A percentile compares a stretch with the other conserved stretches of the same genome.
phyloP scores from a whole-genome alignment of 305 asterid genomes.

The Fraxinus dipetala region DNA sequence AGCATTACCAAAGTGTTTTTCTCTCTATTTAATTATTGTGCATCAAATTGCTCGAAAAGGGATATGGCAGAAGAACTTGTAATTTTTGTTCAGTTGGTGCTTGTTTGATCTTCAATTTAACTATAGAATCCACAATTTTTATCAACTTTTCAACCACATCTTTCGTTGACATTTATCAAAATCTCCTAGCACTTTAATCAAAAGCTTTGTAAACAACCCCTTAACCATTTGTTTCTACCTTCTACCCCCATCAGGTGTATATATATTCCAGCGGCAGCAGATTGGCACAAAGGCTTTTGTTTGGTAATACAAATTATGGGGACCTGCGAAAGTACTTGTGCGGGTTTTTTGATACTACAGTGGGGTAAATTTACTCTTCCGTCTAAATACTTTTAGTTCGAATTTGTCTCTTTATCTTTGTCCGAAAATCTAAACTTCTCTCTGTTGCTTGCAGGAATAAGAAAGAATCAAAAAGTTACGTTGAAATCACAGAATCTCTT shows the following conservation, averaged over 20 bases:
- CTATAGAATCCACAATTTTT: neutral
- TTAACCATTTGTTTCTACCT: neutral
- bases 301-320: conserved; percentile 72
- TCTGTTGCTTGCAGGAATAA: conserved; percentile 54
- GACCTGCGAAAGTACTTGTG: conserved; percentile 77
- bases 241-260: conserved; percentile 57
- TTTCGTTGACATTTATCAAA: neutral
- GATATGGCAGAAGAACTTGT: neutral
- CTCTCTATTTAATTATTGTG: neutral
- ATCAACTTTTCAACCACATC: neutral
- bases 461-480: conserved; percentile 77
- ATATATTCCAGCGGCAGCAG: conserved; percentile 98
- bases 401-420: neutral
- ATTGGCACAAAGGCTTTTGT: conserved; percentile 87
- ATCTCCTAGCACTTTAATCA: neutral
- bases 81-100: neutral
- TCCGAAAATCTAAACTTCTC: conserved; percentile 1
- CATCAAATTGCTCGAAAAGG: neutral
- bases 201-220: neutral
- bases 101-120: neutral
- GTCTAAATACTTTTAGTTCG: neutral
- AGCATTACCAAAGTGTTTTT: neutral
- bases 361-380: conserved; percentile 53
- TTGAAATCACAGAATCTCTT: conserved; percentile 64
- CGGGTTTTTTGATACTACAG: conserved; percentile 81